Conservation (phyloP, 116 monocot species). For the Zostera marina region DNA sequence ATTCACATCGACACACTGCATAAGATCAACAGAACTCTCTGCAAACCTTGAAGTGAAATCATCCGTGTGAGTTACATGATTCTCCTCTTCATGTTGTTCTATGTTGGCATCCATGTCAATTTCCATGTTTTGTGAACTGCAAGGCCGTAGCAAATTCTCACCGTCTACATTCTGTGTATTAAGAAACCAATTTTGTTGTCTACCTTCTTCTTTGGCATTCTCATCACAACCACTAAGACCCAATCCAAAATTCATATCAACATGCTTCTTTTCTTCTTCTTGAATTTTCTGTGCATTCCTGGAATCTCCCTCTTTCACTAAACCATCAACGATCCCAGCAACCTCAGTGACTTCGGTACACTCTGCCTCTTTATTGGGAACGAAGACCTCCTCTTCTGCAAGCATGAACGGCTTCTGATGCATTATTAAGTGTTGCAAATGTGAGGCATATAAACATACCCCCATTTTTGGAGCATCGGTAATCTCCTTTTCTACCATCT, state of each 20-base stretch:
- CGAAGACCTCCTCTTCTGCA: conserved; percentile 16
- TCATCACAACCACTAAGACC: not conserved
- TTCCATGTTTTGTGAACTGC: conserved; percentile 21
- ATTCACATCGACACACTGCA: conserved; percentile 32
- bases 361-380: conserved; percentile 13
- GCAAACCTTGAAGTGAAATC: conserved; percentile 28
- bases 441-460: conserved; percentile 56
- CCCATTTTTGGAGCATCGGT: conserved; percentile 31
- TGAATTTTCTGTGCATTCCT: not conserved
- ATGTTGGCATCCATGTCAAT: conserved; percentile 21
- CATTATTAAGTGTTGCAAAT: conserved; percentile 61
- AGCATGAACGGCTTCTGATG: conserved; percentile 46
- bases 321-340: conserved; percentile 7
- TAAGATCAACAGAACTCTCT: conserved; percentile 46
- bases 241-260: not conserved
- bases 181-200: conserved; percentile 8
- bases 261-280: not conserved
- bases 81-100: conserved; percentile 7
- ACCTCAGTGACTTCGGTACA: conserved; percentile 2
- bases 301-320: conserved; percentile 4
- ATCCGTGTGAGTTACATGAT: conserved; percentile 19
- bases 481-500: conserved; percentile 73
- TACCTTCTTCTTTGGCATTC: not conserved
- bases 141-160: conserved; percentile 25
- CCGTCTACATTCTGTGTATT: conserved; percentile 12